These are phyloP conservation scores for Herpetospermum pedunculosum DNA, from an alignment of 306 rosid genomes.

Conservation along the genomic window DNA sequence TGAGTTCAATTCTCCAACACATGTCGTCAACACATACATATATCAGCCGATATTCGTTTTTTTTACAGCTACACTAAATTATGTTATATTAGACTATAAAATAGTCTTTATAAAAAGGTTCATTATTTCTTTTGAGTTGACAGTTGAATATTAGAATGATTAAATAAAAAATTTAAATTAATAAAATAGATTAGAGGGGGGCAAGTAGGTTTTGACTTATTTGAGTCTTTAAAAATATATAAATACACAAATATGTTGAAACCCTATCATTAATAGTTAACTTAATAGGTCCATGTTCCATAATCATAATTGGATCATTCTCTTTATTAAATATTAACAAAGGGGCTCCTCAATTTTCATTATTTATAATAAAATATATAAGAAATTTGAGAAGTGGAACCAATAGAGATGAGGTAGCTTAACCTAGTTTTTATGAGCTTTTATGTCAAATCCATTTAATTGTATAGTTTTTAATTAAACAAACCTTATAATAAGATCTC, in stretches of 20 bases:
- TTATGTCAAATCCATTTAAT: conserved; percentile 1
- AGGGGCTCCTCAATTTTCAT: neutral
- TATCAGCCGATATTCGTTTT: too few relatives aligned
- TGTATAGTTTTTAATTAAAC: conserved; percentile 1
- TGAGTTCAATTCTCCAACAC: too few relatives aligned
- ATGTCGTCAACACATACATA: too few relatives aligned
- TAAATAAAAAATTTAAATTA: neutral
- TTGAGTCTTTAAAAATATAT: neutral
- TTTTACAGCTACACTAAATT: too few relatives aligned
- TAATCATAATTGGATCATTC: neutral
- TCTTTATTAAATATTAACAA: neutral
- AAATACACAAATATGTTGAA: neutral
- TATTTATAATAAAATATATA: neutral
- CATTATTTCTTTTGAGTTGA: neutral
- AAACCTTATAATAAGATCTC: conserved; percentile 5
- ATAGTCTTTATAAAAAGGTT: too few relatives aligned
- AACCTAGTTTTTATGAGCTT: neutral
- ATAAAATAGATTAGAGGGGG: neutral
- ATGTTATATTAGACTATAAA: too few relatives aligned
- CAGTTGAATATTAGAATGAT: neutral
- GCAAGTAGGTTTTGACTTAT: conserved; percentile 7
- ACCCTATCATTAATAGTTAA: conserved; percentile 7
- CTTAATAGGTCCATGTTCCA: neutral
- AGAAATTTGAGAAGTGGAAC: neutral
- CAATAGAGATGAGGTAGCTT: neutral